Conservation (phyloP, 2,329 filamentous ascomycete genomes). For the Pseudocercospora vitis region DNA sequence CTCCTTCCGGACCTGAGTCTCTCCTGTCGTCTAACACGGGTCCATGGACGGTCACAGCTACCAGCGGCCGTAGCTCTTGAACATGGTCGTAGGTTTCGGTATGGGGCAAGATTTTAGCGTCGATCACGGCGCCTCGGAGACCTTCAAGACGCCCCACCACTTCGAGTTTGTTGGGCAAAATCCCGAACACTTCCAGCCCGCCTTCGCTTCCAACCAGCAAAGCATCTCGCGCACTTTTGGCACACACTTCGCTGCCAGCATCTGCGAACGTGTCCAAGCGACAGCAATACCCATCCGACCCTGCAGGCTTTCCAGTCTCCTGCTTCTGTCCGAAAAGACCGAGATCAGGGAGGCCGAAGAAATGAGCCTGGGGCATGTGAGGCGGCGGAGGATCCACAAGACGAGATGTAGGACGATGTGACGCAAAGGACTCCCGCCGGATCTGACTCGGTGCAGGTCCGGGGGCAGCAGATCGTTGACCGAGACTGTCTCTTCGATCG, state of each 20-base stretch:
- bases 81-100: conserved; percentile 53
- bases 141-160: conserved; percentile 70
- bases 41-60: conserved; percentile 79
- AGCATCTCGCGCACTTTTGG: conserved; percentile 58
- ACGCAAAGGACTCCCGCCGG: conserved; percentile 29
- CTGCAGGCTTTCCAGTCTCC: conserved; percentile 39
- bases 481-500: conserved; percentile 17
- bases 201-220: conserved; percentile 78
- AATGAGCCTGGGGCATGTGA: conserved; percentile 40
- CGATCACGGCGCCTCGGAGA: conserved; percentile 73
- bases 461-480: conserved; percentile 2
- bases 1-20: conserved; percentile 33
- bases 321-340: conserved; percentile 30
- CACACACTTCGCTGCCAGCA: conserved; percentile 47
- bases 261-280: conserved; percentile 71
- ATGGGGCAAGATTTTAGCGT: conserved; percentile 80
- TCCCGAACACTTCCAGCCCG: conserved; percentile 70
- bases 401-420: conserved; percentile 21
- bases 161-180: conserved; percentile 71
- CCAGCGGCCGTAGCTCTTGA: conserved; percentile 64
- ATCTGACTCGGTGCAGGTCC: conserved; percentile 9
- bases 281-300: conserved; percentile 68
- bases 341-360: conserved; percentile 36
- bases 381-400: conserved; percentile 37
- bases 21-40: conserved; percentile 58